Percentiles rank a stretch among this genome's conserved stretches.
Conservation (phyloP, 352 stramenopile species). For the Phytopythium ostracodes region DNA sequence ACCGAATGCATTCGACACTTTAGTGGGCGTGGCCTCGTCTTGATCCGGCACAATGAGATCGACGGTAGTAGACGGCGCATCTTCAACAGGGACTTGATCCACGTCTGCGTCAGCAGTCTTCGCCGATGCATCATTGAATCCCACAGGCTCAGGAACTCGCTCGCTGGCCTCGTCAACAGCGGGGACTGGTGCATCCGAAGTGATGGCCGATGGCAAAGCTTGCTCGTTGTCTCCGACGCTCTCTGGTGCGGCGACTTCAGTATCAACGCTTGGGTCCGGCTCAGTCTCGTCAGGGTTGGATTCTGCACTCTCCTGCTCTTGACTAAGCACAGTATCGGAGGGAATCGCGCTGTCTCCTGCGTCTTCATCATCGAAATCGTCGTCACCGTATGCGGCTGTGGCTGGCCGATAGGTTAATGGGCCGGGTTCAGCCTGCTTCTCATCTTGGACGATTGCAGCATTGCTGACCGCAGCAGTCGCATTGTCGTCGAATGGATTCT, state of each 20-base stretch:
- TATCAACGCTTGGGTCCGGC: not conserved
- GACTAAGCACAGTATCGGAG: not conserved
- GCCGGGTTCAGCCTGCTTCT: not conserved
- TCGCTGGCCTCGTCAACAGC: not conserved
- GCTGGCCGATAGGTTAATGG: not conserved
- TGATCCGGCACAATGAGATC: no score
- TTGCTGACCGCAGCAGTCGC: not conserved
- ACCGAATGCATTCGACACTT: no score
- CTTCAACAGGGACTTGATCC: no score
- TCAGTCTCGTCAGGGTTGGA: not conserved
- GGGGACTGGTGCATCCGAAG: not conserved
- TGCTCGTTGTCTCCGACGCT: not conserved
- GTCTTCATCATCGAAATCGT: constrained; percentile 17
- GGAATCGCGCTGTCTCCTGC: not conserved
- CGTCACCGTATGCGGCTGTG: constrained; percentile 17
- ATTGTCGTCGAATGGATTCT: not conserved
- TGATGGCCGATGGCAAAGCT: not conserved
- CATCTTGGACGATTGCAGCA: not conserved
- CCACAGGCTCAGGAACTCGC: not conserved
- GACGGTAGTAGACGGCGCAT: no score
- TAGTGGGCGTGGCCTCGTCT: no score
- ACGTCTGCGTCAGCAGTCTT: no score
- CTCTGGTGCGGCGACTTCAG: not conserved
- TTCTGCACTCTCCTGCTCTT: constrained; percentile 5
- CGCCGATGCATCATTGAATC: not conserved